Evolutionary conservation across 306 rosid genomes (phyloP).

Genomic region (Cucurbita argyrosperma): DNA sequence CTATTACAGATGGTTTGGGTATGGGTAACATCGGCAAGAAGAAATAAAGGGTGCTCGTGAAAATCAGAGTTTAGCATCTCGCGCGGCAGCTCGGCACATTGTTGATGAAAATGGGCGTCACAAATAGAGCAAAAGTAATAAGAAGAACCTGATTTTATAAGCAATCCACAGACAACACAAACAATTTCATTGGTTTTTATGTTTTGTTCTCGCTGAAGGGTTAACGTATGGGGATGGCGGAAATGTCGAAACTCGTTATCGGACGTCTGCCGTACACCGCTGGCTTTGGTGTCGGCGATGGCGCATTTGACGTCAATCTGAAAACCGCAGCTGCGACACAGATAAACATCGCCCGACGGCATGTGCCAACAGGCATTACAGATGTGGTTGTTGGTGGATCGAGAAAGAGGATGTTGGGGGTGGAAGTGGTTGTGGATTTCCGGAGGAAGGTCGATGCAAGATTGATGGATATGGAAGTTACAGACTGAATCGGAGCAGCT

Average conservation of each 20-base stretch:
- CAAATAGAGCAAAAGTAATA: background rate
- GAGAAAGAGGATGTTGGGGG: background rate
- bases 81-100: constrained; percentile 3
- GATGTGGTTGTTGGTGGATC: background rate
- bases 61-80: background rate
- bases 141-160: background rate
- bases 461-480: constrained; percentile 1
- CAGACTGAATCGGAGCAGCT: background rate
- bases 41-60: background rate
- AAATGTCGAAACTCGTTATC: background rate
- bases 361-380: background rate
- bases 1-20: background rate
- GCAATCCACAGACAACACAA: background rate
- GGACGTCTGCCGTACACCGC: background rate
- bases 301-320: constrained; percentile 5
- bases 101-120: background rate
- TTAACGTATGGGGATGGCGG: background rate
- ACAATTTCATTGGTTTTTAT: background rate
- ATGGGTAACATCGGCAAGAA: background rate
- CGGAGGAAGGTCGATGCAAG: background rate
- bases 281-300: background rate
- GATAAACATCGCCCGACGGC: background rate
- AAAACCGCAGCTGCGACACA: background rate
- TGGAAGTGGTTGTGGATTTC: background rate
- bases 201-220: background rate